Conservation (phyloP, 1,284 basidiomycete genomes). For the Cutaneotrichosporon dermatis region DNA sequence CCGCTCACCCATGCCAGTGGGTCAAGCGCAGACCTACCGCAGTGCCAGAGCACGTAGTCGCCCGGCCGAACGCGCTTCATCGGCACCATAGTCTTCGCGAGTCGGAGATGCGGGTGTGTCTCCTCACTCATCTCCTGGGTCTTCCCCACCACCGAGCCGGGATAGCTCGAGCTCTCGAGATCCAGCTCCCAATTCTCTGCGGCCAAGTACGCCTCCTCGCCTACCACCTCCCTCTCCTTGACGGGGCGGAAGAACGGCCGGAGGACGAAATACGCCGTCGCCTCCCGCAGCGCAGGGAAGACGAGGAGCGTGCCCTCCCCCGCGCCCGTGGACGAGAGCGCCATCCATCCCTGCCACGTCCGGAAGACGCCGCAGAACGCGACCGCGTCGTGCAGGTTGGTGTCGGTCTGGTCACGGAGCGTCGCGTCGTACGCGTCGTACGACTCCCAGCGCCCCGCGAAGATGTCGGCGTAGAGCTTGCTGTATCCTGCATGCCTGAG, state of each 20-base stretch:
- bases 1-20: slow-evolving; percentile 63
- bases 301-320: slow-evolving; percentile 69
- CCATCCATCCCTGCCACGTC: slow-evolving; percentile 66
- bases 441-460: slow-evolving; percentile 58
- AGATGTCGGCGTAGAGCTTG: slow-evolving; percentile 56
- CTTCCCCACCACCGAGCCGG: slow-evolving; percentile 59
- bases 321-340: slow-evolving; percentile 57
- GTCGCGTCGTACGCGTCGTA: slow-evolving; percentile 33
- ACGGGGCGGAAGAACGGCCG: slow-evolving; percentile 64
- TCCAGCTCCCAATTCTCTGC: slow-evolving; percentile 62
- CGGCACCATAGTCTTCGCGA: slow-evolving; percentile 42
- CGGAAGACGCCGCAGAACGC: slow-evolving; percentile 62
- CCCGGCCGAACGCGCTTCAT: slow-evolving; percentile 69
- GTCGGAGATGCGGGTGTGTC: slow-evolving; percentile 66
- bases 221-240: slow-evolving; percentile 1
- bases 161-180: slow-evolving; percentile 58
- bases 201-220: slow-evolving; percentile 47
- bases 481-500: slow-evolving; percentile 54
- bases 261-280: slow-evolving; percentile 69
- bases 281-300: slow-evolving; percentile 67
- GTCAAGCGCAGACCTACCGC: slow-evolving; percentile 47
- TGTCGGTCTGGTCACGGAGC: slow-evolving; percentile 27
- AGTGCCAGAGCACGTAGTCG: slow-evolving; percentile 69
- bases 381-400: slow-evolving; percentile 40
- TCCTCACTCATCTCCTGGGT: slow-evolving; percentile 60